phyloP scores from a whole-genome alignment of 2,329 filamentous ascomycete species.

The Sclerotinia subarctica region DNA sequence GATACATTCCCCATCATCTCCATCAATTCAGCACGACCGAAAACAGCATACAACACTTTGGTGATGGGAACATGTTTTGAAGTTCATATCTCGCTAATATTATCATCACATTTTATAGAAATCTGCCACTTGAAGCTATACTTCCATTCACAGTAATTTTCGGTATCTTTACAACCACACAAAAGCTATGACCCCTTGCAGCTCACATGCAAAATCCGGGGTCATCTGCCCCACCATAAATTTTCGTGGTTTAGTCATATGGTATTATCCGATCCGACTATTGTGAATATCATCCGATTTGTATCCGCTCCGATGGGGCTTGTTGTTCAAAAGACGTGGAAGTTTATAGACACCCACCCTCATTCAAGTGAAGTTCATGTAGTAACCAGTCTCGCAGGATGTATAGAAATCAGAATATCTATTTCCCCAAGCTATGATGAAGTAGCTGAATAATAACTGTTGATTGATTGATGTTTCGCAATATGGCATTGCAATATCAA shows the following conservation, averaged over 20 bases:
- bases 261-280: neutral
- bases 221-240: conserved; percentile 1
- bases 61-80: neutral
- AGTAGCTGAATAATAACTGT: neutral
- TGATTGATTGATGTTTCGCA: neutral
- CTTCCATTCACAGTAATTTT: neutral
- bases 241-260: neutral
- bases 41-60: neutral
- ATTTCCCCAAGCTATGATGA: neutral
- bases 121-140: neutral
- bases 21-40: neutral
- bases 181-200: conserved; percentile 5
- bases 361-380: neutral
- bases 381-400: neutral
- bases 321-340: neutral
- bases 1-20: neutral
- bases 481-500: neutral
- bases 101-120: neutral
- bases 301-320: neutral
- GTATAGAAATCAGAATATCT: neutral
- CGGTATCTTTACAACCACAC: neutral
- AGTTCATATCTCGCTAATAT: neutral
- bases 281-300: neutral
- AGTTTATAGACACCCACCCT: neutral
- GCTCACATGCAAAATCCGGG: conserved; percentile 19